Evolutionary conservation across 257 asterid genomes (phyloP), one percentile per base, ranked within the genome.

Genomic region (Cruciata laevipes): DNA sequence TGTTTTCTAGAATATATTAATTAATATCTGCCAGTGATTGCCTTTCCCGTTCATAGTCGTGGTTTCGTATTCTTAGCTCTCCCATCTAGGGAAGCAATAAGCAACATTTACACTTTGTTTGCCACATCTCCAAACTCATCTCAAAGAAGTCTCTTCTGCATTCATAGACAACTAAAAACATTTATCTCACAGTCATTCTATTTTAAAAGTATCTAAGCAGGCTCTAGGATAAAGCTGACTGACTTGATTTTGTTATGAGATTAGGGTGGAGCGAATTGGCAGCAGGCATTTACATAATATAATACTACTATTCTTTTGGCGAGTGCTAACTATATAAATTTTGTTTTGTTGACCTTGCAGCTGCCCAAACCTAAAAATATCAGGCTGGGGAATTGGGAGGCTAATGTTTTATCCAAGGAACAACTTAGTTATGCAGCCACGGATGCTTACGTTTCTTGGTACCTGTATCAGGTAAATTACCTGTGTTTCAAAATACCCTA

Each of bases 301-400:
- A n/a, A 24, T 65, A 4, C 17, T 49, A 42, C 16, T 42, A 42
- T 42, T 6, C 12, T 61, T 51, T 52, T 21, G 31, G 16, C 66
- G 52, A 37, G 32, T 62, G 44, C 68, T 77, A 53, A 77, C 68
- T 55, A 32, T 4, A 14, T 47, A 20, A 68, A 20, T 33, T 40
- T 65, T 44, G 73, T 68, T 68, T 61, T 66, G 52, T 70, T 74
- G 32, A 33, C 70, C 80, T 85, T 77, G 84, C 77, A 92, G 98
- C 93, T 92, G 70, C 97, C 97, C 24, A 92, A 92, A 74, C 93
- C 96, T 66, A 80, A 70, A 25, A 78, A 61, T 44, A 82, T 89
- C 71, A 80, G 96, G 78, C 75, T 84, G 68, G 98, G 98, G 64
- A 92, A 92, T 75, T 92, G 97, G 98, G 98, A 92, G 82, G 95